These are phyloP conservation scores for Pythium aquatile DNA, from an alignment of 352 stramenopile species.

Conservation along the genomic window DNA sequence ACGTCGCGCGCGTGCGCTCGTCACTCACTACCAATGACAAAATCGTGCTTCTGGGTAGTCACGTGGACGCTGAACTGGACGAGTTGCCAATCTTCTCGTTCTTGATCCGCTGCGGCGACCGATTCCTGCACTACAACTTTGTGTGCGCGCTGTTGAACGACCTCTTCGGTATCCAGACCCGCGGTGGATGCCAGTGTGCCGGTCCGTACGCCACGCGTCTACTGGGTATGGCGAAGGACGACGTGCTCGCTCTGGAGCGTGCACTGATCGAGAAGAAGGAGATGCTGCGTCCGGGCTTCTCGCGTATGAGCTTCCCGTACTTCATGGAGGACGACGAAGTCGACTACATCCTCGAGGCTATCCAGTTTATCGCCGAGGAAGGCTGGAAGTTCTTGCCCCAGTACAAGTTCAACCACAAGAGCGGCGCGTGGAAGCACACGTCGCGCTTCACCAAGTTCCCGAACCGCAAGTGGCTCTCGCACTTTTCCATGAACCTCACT, in stretches of 20 bases:
- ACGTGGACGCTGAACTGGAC: constrained; percentile 19
- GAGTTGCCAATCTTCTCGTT: constrained; percentile 92
- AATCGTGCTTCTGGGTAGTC: constrained; percentile 76
- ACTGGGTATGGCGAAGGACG: constrained; percentile 78
- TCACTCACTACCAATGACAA: constrained; percentile 41
- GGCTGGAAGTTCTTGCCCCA: constrained; percentile 89
- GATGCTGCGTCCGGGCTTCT: constrained; percentile 92
- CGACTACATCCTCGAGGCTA: constrained; percentile 90
- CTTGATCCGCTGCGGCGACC: constrained; percentile 68
- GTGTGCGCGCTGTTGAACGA: constrained; percentile 95
- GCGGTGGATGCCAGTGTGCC: constrained; percentile 48
- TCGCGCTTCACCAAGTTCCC: constrained; percentile 32
- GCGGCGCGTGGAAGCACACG: constrained; percentile 88
- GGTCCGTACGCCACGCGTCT: constrained; percentile 91
- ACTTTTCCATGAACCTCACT: constrained; percentile 21
- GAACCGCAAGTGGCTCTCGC: constrained; percentile 31
- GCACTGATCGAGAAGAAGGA: constrained; percentile 87
- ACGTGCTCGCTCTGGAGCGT: constrained; percentile 64
- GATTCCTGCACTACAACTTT: constrained; percentile 96
- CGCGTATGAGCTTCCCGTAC: constrained; percentile 88
- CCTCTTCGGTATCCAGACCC: constrained; percentile 94
- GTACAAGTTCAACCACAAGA: constrained; percentile 94
- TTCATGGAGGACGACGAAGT: constrained; percentile 72
- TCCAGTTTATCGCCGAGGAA: constrained; percentile 90
- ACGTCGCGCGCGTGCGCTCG: constrained; percentile 26